A percentile compares a stretch with the other conserved stretches of the same genome.
Conservation (phyloP, 148 eudicot species). For the Vaccinium darrowii region DNA sequence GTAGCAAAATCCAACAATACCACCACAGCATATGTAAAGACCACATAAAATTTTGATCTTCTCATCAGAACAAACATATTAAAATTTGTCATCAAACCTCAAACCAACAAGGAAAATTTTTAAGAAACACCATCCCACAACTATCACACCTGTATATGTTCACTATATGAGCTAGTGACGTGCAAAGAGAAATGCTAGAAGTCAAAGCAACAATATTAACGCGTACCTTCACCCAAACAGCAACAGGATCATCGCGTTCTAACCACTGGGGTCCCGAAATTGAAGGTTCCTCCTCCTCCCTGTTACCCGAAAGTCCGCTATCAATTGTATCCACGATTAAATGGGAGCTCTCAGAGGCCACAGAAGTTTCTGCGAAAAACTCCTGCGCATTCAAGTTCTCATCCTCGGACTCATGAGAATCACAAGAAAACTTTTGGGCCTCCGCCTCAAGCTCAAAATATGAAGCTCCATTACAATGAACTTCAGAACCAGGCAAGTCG, state of each 20-base stretch:
- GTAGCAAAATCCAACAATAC: neutral
- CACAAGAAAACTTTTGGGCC: slow-evolving; percentile 39
- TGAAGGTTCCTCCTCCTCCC: slow-evolving; percentile 46
- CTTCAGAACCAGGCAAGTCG: slow-evolving; percentile 29
- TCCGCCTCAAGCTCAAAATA: slow-evolving; percentile 42
- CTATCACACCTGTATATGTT: neutral
- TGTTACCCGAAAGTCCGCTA: slow-evolving; percentile 33
- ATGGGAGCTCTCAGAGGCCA: slow-evolving; percentile 51
- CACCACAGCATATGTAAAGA: neutral
- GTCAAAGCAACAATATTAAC: slow-evolving; percentile 16
- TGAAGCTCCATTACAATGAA: slow-evolving; percentile 34
- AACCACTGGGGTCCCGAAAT: slow-evolving; percentile 50
- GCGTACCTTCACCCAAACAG: slow-evolving; percentile 96
- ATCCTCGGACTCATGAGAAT: slow-evolving; percentile 54
- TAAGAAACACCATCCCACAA: neutral
- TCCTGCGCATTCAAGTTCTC: slow-evolving; percentile 36
- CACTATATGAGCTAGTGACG: neutral
- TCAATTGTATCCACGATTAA: slow-evolving; percentile 55
- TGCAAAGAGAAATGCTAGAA: neutral
- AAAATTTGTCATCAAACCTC: neutral
- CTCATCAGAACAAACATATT: neutral
- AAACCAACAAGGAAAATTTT: slow-evolving; percentile 11
- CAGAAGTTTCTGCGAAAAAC: slow-evolving; percentile 38
- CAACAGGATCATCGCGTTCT: slow-evolving; percentile 62
- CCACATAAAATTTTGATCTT: neutral